Base-by-base conservation (phyloP, 148 eudicot species). In the Chenopodium formosanum region DNA sequence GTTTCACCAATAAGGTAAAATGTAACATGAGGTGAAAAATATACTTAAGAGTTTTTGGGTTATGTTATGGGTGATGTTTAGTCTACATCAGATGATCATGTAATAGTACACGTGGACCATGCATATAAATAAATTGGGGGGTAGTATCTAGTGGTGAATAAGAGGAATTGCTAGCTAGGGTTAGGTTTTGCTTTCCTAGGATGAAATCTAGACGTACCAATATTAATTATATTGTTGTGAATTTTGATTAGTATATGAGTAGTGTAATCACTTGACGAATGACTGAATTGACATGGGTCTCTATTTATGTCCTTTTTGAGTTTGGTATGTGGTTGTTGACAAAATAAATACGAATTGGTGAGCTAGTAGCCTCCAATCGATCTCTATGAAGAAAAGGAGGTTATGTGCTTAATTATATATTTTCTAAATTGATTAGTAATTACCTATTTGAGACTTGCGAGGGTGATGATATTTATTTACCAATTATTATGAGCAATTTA, bases 1-100 rank as follows among this genome's bases (percentile, higher is more conserved):
- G 4, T 83, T 74, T 83, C 85, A 72, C 79, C 22, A 1, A 58
- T 53, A 17, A n/a, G 80, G 84, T 82, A 82, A 81, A 56, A 14
- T 62, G 17, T 75, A 50, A 32, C 73, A 65, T 47, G 17, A 52
- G 6, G 52, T 20, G 50, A 16, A 27, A 56, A 10, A 3, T 53
- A 9, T 46, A 25, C 76, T 0, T 81, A n/a, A 19, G 80, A 29
- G 1, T 37, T 22, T 22, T 40, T 77, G 50, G 69, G 17, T 40
- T 63, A 40, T 13, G 23, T 17, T n/a, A 20, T 29, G 25, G 22
- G 17, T 56, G 34, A 71, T 65, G 65, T 73, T 25, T 37, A 62
- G 81, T 82, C 84, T 64, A 52, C 76, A 71, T 82, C 84, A 82
- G 60, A n/a, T 32, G 37, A 60, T 71, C 53, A 68, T 50, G 14